Evolutionary conservation across 2,329 filamentous ascomycete genomes (phyloP), one percentile per base, ranked within the genome.

Genomic region (Ophiostoma himal-ulmi): DNA sequence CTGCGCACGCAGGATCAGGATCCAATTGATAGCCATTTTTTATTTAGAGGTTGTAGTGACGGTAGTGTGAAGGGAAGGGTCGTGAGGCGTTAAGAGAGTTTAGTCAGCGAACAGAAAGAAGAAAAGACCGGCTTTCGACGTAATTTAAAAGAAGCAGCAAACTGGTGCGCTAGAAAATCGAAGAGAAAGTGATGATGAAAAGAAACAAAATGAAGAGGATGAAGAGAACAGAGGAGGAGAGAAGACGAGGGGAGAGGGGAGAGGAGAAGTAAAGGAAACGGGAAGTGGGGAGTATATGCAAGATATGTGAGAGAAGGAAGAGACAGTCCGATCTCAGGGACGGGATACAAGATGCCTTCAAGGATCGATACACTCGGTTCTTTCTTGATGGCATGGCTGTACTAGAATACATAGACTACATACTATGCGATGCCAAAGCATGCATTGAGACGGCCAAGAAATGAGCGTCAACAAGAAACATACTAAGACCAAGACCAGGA

Each of bases 1-100:
- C 57, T 80, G 77, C 64, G 79, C 79, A 70, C 84, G 81, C 68
- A 86, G 76, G 67, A 83, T 76, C 60, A 82, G 75, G 69, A 83
- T 71, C 71, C 75, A 76, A 73, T 80, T 79, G 71, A 73, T 37
- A 48, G 76, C 74, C 81, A 84, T 83, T 62, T 76, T 79, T 75
- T 73, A 30, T 39, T 20, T 69, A 5, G 10, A 6, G 26, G 26
- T 5, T 62, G 34, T 39, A 8, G 30, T 65, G 34, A 10, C 1
- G 30, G 30, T 30, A 36, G 34, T 44, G 22, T 36, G 36, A 10
- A 39, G 6, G 30, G 34, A 65, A 39, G n/a, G 26, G 34, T 30
- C 60, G 60, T 64, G 17, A 37, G 30, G 48, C 68, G 37, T n/a
- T 62, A 14, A 39, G 44, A 66, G 26, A 8, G 22, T 41, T 30